Base-by-base conservation (phyloP, 116 monocot genomes). In the Zostera marina region DNA sequence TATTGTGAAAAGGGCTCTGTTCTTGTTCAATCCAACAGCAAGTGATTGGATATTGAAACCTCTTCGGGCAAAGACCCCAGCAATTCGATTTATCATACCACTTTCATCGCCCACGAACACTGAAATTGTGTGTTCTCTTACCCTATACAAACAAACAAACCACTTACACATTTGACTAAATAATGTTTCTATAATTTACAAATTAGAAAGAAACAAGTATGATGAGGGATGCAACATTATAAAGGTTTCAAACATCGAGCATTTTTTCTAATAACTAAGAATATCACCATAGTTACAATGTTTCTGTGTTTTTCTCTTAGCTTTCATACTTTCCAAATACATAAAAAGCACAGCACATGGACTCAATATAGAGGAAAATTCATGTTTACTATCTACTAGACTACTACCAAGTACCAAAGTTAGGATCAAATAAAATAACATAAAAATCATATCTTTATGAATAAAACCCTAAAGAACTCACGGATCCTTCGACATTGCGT, bases 41-140 rank as follows among this genome's bases (percentile, higher is more conserved):
- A 87, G 79, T 22, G 82, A 82, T 22, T 87, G 82, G 12, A 87
- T 87, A 58, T 87, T 87, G 68, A 82, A 82, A 19, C 87, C 87
- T 41, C 87, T 79, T 46, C 87, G 78, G 38, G 87, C 79, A 74
- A 87, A 87, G 7, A 82, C 82, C 14, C 87, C 82, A 15, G 82
- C 82, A 54, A 87, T 87, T 21, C 82, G 73, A 59, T 87, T 87
- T 49, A 87, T 87, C 73, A 87, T 87, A 9, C 82, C 82, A 67
- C 87, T 87, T 47, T 87, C 87, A 72, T 87, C 87, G 4, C 87
- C 87, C 52, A 87, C 87, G 72, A 81, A 87, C 11, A 87, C 87
- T n/a, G 82, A 87, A 44, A 87, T 76, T 9, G 79, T 82, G 55
- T 82, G 87, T 12, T 79, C 68, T 45, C 46, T 79, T 46, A 67